Base-by-base conservation (phyloP, 2,329 filamentous ascomycete species). In the Chaetomiaceae sp. region DNA sequence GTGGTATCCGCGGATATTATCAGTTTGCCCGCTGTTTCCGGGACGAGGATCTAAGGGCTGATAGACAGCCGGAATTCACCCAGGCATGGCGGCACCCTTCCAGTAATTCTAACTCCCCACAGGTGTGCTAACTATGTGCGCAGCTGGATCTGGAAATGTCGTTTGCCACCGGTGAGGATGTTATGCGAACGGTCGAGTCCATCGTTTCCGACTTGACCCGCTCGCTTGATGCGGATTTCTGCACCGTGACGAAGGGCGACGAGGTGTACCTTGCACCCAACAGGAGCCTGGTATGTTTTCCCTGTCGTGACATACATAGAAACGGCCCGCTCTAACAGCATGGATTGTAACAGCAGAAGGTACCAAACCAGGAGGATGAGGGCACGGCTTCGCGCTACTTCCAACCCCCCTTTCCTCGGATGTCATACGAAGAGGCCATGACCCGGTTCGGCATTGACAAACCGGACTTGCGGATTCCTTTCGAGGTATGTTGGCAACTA, bases 61-160 rank as follows among this genome's bases (percentile, higher is more conserved):
- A 99, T 66, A 78, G 93, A 35, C 93, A 99, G 64, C 95, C 93
- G 0, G 93, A 99, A 65, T 99, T 99, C 64, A 96, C 93, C 1
- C 90, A 95, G 74, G 86, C 87, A 46, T 42, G 53, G 50, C 23
- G 33, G 4, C 37, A 42, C 39, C 21, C 4, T 41, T 4, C 4
- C 6, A 4, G 5, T 47, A 2, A 17, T 30, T 4, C 20, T 13
- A 9, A 16, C 13, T n/a, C 12, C 31, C 1, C 6, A 3, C 3
- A 1, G 16, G 25, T 27, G 25, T 14, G 31, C 48, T 53, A 44
- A 55, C 44, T 48, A 44, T n/a, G 25, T 27, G 3, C 12, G 25
- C 60, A 93, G 83, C 78, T 96, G 45, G 93, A 99, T 78, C 69
- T 99, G 60, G 93, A 99, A 66, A 93, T 95, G 86, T 82, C 87